A percentile compares a stretch with the other conserved stretches of the same genome.
These are phyloP conservation scores for Tilletia caries DNA, from an alignment of 1,284 basidiomycete genomes.

Conservation along the genomic window DNA sequence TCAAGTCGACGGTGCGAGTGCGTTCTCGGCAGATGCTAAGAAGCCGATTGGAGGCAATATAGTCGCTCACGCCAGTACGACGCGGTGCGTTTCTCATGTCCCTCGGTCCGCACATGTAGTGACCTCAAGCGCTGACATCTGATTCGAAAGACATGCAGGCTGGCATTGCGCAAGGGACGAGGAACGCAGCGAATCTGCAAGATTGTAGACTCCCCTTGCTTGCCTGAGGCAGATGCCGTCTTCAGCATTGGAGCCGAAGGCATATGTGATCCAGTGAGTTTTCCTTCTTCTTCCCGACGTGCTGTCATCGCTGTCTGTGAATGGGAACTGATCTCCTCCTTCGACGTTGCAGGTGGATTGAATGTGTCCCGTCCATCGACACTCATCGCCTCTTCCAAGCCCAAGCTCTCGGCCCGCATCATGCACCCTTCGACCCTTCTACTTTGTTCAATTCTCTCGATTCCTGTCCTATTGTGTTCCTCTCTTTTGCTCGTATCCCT, in stretches of 20 bases:
- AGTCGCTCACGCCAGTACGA: conserved; percentile 54
- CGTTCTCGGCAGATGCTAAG: conserved; percentile 74
- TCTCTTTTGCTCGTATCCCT: too few species aligned
- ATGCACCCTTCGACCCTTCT: neutral
- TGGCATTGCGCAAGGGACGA: conserved; percentile 83
- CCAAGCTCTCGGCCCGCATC: neutral
- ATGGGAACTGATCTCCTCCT: neutral
- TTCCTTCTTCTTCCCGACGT: neutral
- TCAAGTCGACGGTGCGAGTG: conserved; percentile 86
- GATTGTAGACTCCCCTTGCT: conserved; percentile 95
- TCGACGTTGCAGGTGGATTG: neutral
- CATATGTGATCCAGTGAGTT: conserved; percentile 51
- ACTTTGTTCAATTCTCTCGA: too few species aligned
- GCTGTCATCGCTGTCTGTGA: too few species aligned
- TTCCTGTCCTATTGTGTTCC: too few species aligned
- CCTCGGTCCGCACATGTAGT: neutral
- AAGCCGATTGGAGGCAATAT: conserved; percentile 72
- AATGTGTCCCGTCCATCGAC: neutral
- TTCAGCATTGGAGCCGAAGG: conserved; percentile 71
- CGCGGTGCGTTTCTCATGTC: conserved; percentile 28
- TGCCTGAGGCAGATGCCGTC: conserved; percentile 92
- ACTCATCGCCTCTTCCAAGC: neutral
- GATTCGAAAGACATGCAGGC: neutral
- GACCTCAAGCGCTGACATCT: conserved; percentile 1
- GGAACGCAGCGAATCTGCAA: conserved; percentile 91